phyloP scores from a whole-genome alignment of 2,329 filamentous ascomycete genomes.

The Cladophialophora exuberans region DNA sequence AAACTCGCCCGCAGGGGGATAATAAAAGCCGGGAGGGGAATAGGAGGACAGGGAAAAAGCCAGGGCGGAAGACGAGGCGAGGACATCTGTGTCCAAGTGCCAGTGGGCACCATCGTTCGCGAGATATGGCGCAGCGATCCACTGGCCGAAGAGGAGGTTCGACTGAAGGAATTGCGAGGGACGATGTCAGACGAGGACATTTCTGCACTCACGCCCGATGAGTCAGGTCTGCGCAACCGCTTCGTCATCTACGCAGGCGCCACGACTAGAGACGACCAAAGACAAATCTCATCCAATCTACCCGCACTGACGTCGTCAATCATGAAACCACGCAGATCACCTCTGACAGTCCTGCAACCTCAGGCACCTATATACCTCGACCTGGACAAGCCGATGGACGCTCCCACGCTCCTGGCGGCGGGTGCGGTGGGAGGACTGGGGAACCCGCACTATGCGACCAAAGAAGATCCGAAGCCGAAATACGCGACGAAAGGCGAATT shows the following conservation, averaged over 20 bases:
- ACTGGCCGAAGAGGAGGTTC: slow-evolving; percentile 65
- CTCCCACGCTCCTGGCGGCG: slow-evolving; percentile 81
- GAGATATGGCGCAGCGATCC: slow-evolving; percentile 82
- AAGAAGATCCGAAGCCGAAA: slow-evolving; percentile 73
- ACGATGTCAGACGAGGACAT: slow-evolving; percentile 44
- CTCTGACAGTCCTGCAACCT: slow-evolving; percentile 69
- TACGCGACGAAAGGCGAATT: slow-evolving; percentile 86
- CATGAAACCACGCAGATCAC: slow-evolving; percentile 55
- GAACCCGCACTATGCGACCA: slow-evolving; percentile 88
- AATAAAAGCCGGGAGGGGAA: slow-evolving; percentile 49
- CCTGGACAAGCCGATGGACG: slow-evolving; percentile 74
- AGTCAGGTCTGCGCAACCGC: slow-evolving; percentile 57
- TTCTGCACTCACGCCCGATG: slow-evolving; percentile 34
- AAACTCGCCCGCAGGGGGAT: slow-evolving; percentile 81
- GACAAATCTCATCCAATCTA: slow-evolving; percentile 20
- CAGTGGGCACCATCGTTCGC: slow-evolving; percentile 86
- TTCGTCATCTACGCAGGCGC: slow-evolving; percentile 87
- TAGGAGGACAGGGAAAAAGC: slow-evolving; percentile 52
- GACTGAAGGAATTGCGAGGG: slow-evolving; percentile 34
- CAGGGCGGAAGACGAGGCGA: slow-evolving; percentile 75
- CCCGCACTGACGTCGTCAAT: slow-evolving; percentile 43
- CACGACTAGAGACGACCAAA: slow-evolving; percentile 21
- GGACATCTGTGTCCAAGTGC: slow-evolving; percentile 85
- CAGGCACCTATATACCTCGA: slow-evolving; percentile 73
- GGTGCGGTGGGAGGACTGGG: slow-evolving; percentile 89